Evolutionary conservation across 495 filamentous ascomycete genomes (phyloP), one percentile per base, ranked within the genome.

Genomic region (Ascodesmis nigricans): DNA sequence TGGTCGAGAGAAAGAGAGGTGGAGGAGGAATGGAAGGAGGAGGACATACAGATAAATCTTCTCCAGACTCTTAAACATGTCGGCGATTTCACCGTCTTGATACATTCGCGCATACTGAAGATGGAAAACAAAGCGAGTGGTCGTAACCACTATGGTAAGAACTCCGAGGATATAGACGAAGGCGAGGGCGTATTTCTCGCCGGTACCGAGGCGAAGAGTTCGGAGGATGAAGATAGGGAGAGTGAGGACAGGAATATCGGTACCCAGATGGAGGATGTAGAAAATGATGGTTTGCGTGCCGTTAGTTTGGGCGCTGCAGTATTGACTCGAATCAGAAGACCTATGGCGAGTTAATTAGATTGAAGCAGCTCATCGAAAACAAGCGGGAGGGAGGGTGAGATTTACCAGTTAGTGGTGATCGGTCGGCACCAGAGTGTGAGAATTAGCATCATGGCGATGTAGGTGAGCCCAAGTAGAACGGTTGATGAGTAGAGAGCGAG

Each of bases 151-250:
- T 5, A 16, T 23, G 7, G 33, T 36, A 20, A 36, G 25, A 14
- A 36, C 11, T 1, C 33, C 33, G 2, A 36, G 20, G n/a, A 25
- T 20, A 23, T 26, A 36, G 13, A 36, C 16, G 33, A 36, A 36
- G 8, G n/a, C 19, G 1, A 36, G n/a, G 10, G 33, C 33, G 18
- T 16, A 36, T 17, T 19, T n/a, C 16, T 36, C 33, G 22, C 21
- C n/a, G 1, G 21, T 20, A 13, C 33, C 33, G 33, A 36, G 33
- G 13, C 27, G 15, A 8, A 36, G 33, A 10, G 21, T 25, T 20
- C 21, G 33, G 1, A 36, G n/a, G 16, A 36, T 36, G 20, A 36
- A 36, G 33, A 26, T 26, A 17, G 33, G 33, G 22, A 36, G 25
- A 13, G 33, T 11, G n/a, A 31, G 11, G 9, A 31, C 29, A 9